These are phyloP conservation scores for Paramecium sonneborni DNA, from an alignment of 73 alveolate species.

Conservation along the genomic window DNA sequence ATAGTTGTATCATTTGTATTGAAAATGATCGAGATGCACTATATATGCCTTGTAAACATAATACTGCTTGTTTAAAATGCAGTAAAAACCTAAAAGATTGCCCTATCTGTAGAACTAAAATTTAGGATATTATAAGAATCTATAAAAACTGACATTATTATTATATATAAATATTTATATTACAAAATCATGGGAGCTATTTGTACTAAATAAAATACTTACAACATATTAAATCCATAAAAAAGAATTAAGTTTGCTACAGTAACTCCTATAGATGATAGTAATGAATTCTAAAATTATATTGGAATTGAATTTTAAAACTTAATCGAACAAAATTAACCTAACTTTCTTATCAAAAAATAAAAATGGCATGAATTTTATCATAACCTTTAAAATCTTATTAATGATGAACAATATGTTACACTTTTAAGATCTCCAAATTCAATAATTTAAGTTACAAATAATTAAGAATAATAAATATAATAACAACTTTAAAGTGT, in stretches of 20 bases:
- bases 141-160: slow-evolving; percentile 68
- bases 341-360: neutral
- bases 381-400: neutral
- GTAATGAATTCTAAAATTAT: neutral
- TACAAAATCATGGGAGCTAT: neutral
- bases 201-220: neutral
- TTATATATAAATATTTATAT: neutral
- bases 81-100: slow-evolving; percentile 75
- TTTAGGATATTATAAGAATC: slow-evolving; percentile 78
- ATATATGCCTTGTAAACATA: slow-evolving; percentile 86
- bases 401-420: neutral
- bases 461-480: neutral
- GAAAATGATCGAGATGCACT: slow-evolving; percentile 80
- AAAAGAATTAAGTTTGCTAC: neutral
- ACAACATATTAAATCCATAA: neutral
- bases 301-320: neutral
- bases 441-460: neutral
- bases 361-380: neutral
- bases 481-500: neutral
- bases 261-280: neutral
- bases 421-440: neutral
- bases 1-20: slow-evolving; percentile 77
- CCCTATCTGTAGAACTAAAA: slow-evolving; percentile 84
- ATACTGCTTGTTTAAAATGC: slow-evolving; percentile 80
- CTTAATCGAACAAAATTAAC: neutral